Conservation (phyloP, 345 rosid genomes). For the Rhodamnia rubescens region DNA sequence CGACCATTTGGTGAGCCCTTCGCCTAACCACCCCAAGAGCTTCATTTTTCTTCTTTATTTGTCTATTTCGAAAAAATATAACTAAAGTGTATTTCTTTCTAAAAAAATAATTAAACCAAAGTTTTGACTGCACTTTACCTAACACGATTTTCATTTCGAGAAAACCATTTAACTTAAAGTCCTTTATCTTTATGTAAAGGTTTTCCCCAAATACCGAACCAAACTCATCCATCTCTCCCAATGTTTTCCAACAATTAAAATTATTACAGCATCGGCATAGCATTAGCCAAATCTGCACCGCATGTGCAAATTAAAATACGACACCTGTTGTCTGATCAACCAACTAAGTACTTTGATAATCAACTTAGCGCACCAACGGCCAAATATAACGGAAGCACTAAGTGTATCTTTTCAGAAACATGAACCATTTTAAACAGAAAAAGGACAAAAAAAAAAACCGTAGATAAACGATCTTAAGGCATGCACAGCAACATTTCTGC, state of each 20-base stretch:
- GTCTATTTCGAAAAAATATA: not conserved
- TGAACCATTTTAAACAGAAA: not conserved
- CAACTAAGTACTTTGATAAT: not conserved
- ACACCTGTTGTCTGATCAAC: not conserved
- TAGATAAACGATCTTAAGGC: not conserved
- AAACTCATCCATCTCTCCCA: not conserved
- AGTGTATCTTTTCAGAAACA: not conserved
- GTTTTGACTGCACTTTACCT: not conserved
- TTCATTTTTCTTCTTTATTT: not conserved
- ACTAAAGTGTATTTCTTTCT: not conserved
- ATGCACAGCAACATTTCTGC: no score
- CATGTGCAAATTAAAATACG: not conserved
- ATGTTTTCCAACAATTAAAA: not conserved
- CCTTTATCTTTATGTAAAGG: not conserved
- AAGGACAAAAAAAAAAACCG: not conserved
- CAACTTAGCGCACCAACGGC: not conserved
- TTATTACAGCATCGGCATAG: not conserved
- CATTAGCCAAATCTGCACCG: not conserved
- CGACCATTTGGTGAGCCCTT: not conserved
- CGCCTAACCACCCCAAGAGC: fast-evolving
- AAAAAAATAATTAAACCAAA: not conserved
- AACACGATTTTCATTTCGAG: not conserved
- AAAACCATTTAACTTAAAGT: not conserved
- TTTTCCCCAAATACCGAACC: not conserved
- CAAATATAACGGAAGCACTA: not conserved